Conservation (phyloP, 164 flowering plant genomes). For the Houttuynia cordata region DNA sequence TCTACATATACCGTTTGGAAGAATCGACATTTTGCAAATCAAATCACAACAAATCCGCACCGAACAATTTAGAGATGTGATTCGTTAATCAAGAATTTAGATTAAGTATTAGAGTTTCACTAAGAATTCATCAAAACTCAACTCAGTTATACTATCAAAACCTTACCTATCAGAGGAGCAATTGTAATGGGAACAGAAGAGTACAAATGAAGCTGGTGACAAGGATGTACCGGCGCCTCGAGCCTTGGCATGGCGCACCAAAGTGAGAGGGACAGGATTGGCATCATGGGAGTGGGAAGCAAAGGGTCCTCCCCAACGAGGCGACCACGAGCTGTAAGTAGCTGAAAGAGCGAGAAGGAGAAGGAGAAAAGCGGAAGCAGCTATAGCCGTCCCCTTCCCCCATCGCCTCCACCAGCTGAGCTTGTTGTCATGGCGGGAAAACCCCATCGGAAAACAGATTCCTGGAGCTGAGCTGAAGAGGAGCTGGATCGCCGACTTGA, state of each 20-base stretch:
- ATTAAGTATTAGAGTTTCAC: too few relatives aligned
- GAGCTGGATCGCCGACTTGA: too few relatives aligned
- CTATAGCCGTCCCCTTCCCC: slow-evolving; percentile 25
- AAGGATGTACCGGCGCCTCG: slow-evolving; percentile 19
- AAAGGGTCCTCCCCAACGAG: not conserved
- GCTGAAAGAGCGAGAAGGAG: slow-evolving; percentile 20
- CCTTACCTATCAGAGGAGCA: not conserved
- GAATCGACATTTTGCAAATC: too few relatives aligned
- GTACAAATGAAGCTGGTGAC: not conserved
- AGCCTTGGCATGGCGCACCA: slow-evolving; percentile 31
- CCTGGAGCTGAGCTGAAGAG: too few relatives aligned
- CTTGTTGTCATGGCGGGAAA: slow-evolving; percentile 14
- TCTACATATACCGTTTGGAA: too few relatives aligned
- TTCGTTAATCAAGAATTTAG: not conserved
- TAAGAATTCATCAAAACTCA: too few relatives aligned
- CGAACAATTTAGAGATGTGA: not conserved
- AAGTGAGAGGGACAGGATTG: slow-evolving; percentile 37
- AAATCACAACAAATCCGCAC: not conserved
- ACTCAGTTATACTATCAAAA: too few relatives aligned
- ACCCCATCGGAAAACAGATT: slow-evolving; percentile 15
- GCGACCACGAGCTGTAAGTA: slow-evolving; percentile 13
- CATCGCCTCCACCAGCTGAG: slow-evolving; percentile 25
- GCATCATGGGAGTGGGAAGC: slow-evolving; percentile 8
- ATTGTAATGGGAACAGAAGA: not conserved
- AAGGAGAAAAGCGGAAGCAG: slow-evolving; percentile 20